These are phyloP conservation scores for Hortiboletus flavorubellus DNA, from an alignment of 768 basidiomycete species.

Conservation along the genomic window DNA sequence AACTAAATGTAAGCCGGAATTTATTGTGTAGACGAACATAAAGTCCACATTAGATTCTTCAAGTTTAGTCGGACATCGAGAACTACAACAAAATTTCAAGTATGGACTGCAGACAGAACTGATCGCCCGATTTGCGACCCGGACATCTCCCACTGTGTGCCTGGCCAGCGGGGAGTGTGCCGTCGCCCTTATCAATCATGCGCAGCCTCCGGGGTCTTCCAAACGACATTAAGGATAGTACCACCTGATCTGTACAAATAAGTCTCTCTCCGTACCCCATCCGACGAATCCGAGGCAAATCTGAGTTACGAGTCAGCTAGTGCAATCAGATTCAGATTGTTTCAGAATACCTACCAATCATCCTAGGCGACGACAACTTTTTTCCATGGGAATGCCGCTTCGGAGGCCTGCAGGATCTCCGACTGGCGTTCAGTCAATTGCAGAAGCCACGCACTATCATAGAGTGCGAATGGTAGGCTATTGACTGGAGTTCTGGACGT, in stretches of 20 bases:
- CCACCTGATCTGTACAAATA: too few relatives aligned
- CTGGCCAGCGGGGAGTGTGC: not conserved
- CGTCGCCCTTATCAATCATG: not conserved
- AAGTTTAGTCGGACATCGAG: not conserved
- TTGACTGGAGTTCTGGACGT: not conserved
- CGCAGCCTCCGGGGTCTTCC: too few relatives aligned
- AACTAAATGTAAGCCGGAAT: not conserved
- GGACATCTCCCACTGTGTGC: not conserved
- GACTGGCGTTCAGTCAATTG: not conserved
- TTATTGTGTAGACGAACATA: not conserved
- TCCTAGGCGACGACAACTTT: not conserved
- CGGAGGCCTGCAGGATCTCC: not conserved
- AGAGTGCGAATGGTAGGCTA: not conserved
- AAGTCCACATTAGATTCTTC: not conserved
- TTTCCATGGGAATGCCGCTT: not conserved
- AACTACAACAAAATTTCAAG: not conserved
- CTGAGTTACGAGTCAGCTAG: too few relatives aligned
- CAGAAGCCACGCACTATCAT: constrained; percentile 2
- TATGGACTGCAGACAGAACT: not conserved
- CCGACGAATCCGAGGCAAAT: too few relatives aligned
- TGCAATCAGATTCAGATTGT: too few relatives aligned
- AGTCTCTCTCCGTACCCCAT: too few relatives aligned
- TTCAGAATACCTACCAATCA: too few relatives aligned
- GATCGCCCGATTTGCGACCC: not conserved
- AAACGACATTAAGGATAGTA: too few relatives aligned